Percentiles rank a stretch among this genome's conserved stretches.
Conservation (phyloP, 169 alveolate species). For the Cryptosporidium viatorum region DNA sequence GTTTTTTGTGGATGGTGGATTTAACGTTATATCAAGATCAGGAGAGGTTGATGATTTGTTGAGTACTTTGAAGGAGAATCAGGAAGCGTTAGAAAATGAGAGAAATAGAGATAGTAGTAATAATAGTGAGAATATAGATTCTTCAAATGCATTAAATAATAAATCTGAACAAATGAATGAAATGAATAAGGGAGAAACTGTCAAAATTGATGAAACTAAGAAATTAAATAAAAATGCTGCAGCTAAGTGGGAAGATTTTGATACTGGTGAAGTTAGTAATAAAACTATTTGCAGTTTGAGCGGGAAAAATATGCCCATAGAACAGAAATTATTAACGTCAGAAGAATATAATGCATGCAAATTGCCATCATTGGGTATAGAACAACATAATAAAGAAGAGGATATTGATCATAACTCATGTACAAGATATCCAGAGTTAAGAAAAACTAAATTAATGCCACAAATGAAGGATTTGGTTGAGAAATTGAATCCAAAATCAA, state of each 20-base stretch:
- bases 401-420: neutral
- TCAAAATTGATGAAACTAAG: neutral
- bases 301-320: conserved; percentile 37
- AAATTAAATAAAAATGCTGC: conserved; percentile 5
- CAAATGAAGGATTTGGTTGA: conserved; percentile 45
- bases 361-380: conserved; percentile 12
- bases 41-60: conserved; percentile 37
- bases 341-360: conserved; percentile 50
- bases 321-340: conserved; percentile 52
- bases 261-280: conserved; percentile 21
- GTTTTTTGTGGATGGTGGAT: conserved; percentile 76
- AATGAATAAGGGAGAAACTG: neutral
- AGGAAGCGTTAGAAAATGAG: neutral
- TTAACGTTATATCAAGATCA: conserved; percentile 40
- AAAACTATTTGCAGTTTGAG: conserved; percentile 4
- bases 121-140: conserved; percentile 11
- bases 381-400: neutral
- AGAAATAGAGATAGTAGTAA: neutral
- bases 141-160: neutral
- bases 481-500: conserved; percentile 15
- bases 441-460: conserved; percentile 31
- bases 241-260: conserved; percentile 66
- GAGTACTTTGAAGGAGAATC: neutral
- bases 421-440: conserved; percentile 35
- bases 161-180: neutral